phyloP scores from a whole-genome alignment of 352 stramenopile genomes.

The Globisporangium echinulatum region DNA sequence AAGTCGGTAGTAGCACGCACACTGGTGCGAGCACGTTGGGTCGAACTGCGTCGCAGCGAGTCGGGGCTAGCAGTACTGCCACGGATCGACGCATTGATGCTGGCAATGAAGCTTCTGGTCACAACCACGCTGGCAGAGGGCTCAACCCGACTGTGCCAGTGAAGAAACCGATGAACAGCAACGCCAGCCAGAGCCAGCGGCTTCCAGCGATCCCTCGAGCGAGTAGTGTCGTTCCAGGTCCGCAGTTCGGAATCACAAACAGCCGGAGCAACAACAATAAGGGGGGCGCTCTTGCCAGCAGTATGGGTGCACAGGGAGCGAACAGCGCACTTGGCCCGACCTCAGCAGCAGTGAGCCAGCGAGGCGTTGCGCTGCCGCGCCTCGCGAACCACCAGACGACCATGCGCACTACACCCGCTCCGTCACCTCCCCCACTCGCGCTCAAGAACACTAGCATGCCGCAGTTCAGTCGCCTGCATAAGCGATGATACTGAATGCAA shows the following conservation, averaged over 20 bases:
- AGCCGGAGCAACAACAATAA: not conserved
- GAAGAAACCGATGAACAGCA: not conserved
- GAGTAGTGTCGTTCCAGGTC: not conserved
- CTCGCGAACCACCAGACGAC: slow-evolving; percentile 14
- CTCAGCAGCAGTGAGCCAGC: not conserved
- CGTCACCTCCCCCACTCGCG: slow-evolving; percentile 29
- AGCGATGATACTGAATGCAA: slow-evolving; percentile 25
- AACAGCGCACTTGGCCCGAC: not conserved
- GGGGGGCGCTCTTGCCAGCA: not conserved
- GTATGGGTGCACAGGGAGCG: not conserved
- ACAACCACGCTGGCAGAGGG: not conserved
- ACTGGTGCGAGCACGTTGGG: not conserved
- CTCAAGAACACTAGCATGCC: slow-evolving; percentile 35
- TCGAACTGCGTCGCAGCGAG: not conserved
- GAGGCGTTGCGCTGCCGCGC: slow-evolving; percentile 26
- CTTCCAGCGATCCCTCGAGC: slow-evolving; percentile 8
- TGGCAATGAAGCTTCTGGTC: not conserved
- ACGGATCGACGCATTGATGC: not conserved
- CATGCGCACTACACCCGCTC: slow-evolving; percentile 15
- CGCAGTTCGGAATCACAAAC: slow-evolving; percentile 10
- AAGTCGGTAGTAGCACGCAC: not conserved
- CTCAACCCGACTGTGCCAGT: not conserved
- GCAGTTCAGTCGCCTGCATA: slow-evolving; percentile 59
- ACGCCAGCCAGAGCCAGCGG: slow-evolving; percentile 3
- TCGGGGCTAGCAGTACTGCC: not conserved